phyloP scores from a whole-genome alignment of 306 rosid genomes.

The Casuarina cunninghamiana region DNA sequence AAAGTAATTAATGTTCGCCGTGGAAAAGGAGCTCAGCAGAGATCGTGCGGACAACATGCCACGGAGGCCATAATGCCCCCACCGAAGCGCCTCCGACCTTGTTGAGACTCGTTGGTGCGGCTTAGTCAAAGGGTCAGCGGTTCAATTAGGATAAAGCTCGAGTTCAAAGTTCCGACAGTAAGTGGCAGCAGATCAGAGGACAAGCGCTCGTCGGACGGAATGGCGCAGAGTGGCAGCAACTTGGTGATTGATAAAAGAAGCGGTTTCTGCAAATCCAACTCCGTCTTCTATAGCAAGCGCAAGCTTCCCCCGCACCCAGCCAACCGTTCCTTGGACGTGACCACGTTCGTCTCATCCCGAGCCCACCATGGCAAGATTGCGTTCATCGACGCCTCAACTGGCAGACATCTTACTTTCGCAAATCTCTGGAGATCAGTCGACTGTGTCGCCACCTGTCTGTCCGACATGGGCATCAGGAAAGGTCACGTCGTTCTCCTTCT shows the following conservation, averaged over 20 bases:
- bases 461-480: conserved; percentile 60
- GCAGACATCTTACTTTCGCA: conserved; percentile 52
- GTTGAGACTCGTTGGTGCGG: neutral
- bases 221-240: neutral
- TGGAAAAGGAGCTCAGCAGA: too few relatives aligned
- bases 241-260: conserved; percentile 43
- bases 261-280: conserved; percentile 66
- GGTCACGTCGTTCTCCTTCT: conserved; percentile 79
- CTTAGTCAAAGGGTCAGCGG: neutral
- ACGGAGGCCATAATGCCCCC: neutral
- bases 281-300: conserved; percentile 73
- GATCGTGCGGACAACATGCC: neutral
- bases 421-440: conserved; percentile 70
- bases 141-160: neutral
- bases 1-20: neutral
- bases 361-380: conserved; percentile 69
- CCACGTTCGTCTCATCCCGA: conserved; percentile 78
- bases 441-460: conserved; percentile 55
- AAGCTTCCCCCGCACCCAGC: conserved; percentile 57
- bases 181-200: neutral
- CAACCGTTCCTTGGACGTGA: conserved; percentile 49
- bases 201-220: neutral
- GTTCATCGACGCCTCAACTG: conserved; percentile 81
- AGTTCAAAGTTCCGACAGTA: neutral
- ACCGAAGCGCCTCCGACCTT: neutral